Conservation (phyloP, 768 basidiomycete species). For the Auricularia auricula-judae region DNA sequence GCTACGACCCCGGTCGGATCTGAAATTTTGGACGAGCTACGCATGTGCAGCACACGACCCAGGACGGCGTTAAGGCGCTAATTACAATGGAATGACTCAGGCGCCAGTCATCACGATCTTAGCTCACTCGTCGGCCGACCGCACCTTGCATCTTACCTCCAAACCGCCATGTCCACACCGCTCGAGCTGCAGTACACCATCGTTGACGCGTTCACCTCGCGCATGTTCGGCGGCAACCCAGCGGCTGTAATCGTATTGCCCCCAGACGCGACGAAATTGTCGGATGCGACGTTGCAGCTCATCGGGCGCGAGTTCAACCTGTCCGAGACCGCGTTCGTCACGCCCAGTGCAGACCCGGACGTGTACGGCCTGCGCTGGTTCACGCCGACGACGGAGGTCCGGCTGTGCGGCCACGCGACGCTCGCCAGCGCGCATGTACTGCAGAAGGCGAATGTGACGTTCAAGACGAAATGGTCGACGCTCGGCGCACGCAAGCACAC, state of each 20-base stretch:
- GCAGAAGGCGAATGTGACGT: constrained; percentile 6
- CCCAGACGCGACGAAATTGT: neutral
- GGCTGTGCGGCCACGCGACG: constrained; percentile 24
- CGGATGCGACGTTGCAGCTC: constrained; percentile 8
- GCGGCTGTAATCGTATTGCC: constrained; percentile 20
- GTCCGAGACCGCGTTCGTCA: constrained; percentile 15
- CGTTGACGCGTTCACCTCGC: constrained; percentile 23
- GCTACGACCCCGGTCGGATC: too few species aligned
- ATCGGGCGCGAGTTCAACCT: constrained; percentile 17
- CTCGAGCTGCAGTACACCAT: constrained; percentile 20
- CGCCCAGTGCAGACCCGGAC: neutral
- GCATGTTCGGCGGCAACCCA: constrained; percentile 20
- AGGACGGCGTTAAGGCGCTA: too few species aligned
- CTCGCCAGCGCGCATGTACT: constrained; percentile 19
- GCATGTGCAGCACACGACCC: too few species aligned
- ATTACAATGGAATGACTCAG: too few species aligned
- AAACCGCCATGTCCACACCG: neutral
- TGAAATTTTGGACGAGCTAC: too few species aligned
- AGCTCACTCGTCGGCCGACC: too few species aligned
- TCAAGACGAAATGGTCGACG: constrained; percentile 12
- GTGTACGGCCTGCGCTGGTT: constrained; percentile 20
- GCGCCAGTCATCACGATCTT: too few species aligned
- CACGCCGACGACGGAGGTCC: constrained; percentile 14
- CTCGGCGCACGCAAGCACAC: constrained; percentile 8
- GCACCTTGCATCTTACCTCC: too few species aligned